Evolutionary conservation across 257 asterid species (phyloP).

Genomic region (Knoxia roxburghii): DNA sequence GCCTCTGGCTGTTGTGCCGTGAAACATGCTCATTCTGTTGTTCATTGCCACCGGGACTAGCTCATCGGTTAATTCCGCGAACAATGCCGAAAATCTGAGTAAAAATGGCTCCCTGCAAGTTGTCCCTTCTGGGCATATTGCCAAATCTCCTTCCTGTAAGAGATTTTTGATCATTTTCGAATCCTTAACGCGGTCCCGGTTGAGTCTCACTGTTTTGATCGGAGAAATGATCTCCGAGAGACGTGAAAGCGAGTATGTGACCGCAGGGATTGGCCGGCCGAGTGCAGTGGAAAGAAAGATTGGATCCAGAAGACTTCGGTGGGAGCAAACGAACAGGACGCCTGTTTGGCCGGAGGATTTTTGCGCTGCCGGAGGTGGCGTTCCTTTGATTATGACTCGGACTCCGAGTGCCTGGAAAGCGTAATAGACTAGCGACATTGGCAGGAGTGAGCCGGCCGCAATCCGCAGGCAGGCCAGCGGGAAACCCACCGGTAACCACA

Average conservation of each 20-base stretch:
- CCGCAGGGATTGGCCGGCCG: slow-evolving; percentile 66
- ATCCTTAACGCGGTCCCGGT: slow-evolving; percentile 54
- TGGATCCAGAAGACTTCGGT: slow-evolving; percentile 73
- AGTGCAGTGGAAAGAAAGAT: slow-evolving; percentile 64
- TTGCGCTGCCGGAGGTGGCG: slow-evolving; percentile 52
- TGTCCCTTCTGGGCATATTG: slow-evolving; percentile 79
- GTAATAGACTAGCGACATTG: slow-evolving; percentile 55
- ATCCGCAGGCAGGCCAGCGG: slow-evolving; percentile 59
- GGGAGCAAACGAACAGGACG: slow-evolving; percentile 66
- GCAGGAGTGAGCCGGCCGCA: slow-evolving; percentile 56
- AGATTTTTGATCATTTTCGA: slow-evolving; percentile 54
- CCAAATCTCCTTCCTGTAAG: slow-evolving; percentile 52
- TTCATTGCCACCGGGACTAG: slow-evolving; percentile 72
- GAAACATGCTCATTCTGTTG: slow-evolving; percentile 64
- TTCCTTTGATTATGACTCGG: slow-evolving; percentile 51
- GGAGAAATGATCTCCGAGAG: slow-evolving; percentile 71
- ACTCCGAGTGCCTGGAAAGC: slow-evolving; percentile 60
- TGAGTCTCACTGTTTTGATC: slow-evolving; percentile 56
- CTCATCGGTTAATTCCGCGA: slow-evolving; percentile 65
- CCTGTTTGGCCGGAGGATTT: slow-evolving; percentile 41
- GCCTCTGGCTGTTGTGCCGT: slow-evolving; percentile 84
- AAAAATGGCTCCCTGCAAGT: slow-evolving; percentile 76
- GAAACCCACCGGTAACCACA: slow-evolving; percentile 72
- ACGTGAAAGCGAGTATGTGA: slow-evolving; percentile 65
- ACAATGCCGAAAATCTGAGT: slow-evolving; percentile 62